These are phyloP conservation scores for Radiomyces spectabilis DNA, from an alignment of 192 early-diverging fungal genomes.

Conservation along the genomic window DNA sequence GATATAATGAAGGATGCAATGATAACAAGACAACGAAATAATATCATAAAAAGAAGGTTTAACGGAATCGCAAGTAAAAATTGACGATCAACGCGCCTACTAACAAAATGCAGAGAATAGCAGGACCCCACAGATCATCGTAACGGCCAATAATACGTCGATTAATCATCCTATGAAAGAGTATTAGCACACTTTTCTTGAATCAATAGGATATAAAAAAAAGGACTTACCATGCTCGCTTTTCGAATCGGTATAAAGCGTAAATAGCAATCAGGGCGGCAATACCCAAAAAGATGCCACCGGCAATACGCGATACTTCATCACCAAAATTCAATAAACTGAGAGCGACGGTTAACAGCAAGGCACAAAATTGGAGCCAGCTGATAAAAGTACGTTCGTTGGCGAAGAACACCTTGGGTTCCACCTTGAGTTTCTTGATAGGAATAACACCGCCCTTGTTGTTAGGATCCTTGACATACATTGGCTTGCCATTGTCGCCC, in stretches of 20 bases:
- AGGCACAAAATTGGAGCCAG: conserved; percentile 74
- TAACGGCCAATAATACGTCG: conserved; percentile 49
- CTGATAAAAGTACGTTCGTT: conserved; percentile 84
- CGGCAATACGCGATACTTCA: conserved; percentile 41
- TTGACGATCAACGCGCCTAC: conserved; percentile 47
- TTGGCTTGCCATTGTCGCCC: not conserved
- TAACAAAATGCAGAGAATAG: conserved; percentile 59
- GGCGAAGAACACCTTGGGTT: conserved; percentile 85
- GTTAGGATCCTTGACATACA: not conserved
- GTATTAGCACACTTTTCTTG: conserved; percentile 8
- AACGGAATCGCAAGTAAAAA: conserved; percentile 16
- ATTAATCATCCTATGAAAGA: conserved; percentile 20
- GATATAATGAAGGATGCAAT: not conserved
- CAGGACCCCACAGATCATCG: conserved; percentile 72
- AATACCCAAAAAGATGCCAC: conserved; percentile 37
- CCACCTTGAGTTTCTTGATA: conserved; percentile 50
- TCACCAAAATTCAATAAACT: conserved; percentile 74
- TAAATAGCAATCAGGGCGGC: conserved; percentile 12
- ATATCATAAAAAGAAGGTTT: not conserved
- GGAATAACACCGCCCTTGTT: not conserved
- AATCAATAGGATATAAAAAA: conserved; percentile 9
- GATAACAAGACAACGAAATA: not conserved
- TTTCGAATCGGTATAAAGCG: conserved; percentile 22
- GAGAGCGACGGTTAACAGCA: conserved; percentile 65
- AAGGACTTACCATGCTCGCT: conserved; percentile 19